Base-by-base conservation (phyloP, 2,329 filamentous ascomycete species). In the Xenosphaeropsis pyriputrescens region DNA sequence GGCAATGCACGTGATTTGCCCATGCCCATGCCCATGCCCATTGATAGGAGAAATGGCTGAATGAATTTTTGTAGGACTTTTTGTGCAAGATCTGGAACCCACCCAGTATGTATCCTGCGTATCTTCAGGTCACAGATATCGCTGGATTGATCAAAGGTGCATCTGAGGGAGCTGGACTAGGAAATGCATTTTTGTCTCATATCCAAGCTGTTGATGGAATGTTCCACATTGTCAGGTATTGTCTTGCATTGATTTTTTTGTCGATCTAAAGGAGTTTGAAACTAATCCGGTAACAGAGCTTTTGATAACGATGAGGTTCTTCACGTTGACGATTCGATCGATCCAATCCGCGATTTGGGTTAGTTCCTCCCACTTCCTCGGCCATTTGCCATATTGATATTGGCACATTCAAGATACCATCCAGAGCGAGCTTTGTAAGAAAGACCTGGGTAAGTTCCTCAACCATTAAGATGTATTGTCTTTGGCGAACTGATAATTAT, bases 191-290 rank as follows among this genome's bases (percentile, higher is more conserved):
- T 45, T 41, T 64, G 12, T 62, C 59, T 12, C 61, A 64, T 43
- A 64, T 64, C 22, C 61, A 64, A 40, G 61, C 61, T 1, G 61
- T 64, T 2, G 61, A 64, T 31, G 61, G 61, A 45, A 62, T 64
- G 50, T 64, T 56, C 46, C 61, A 64, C 42, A 57, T 64, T 46
- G 61, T 64, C 30, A 55, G 60, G 56, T 59, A 51, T 1, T 30
- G 17, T 22, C 16, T 13, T 30, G 22, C 15, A n/a, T n/a, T n/a
- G n/a, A n/a, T n/a, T n/a, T n/a, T n/a, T n/a, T n/a, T n/a, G n/a
- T 9, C 22, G 12, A 26, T 6, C 12, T 5, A 26, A 11, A 26
- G 8, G 8, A 26, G 12, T 12, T 39, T 41, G 31, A 43, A 7
- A 39, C 30, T 7, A 31, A 33, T 19, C 16, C 4, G 31, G 15